Evolutionary conservation across 306 rosid species (phyloP).

Genomic region (Pueraria montana): DNA sequence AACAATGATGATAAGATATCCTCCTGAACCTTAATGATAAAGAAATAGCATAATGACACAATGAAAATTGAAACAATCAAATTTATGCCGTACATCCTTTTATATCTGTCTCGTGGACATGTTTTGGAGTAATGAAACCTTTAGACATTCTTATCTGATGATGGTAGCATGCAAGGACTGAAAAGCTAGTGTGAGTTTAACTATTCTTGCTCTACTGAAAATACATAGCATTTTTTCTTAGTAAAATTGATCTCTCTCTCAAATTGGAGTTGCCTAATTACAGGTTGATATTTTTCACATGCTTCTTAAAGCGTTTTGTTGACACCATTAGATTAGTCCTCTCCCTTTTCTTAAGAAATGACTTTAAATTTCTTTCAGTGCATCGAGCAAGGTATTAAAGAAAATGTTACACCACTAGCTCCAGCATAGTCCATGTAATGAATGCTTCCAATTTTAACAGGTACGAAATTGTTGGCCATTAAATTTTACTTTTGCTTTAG

Average conservation of each 20-base stretch:
- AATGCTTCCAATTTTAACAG: constrained; percentile 37
- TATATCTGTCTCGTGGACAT: background rate
- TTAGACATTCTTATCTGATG: constrained; percentile 1
- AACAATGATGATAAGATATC: background rate
- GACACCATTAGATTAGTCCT: background rate
- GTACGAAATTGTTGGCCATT: constrained; percentile 33
- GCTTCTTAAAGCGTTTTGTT: constrained; percentile 31
- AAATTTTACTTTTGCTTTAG: background rate
- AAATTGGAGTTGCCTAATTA: constrained; percentile 20
- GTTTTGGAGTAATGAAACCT: background rate
- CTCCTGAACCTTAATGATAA: background rate
- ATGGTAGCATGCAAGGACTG: constrained; percentile 26
- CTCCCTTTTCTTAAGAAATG: background rate
- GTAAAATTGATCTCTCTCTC: background rate
- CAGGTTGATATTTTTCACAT: background rate
- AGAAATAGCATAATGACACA: constrained; percentile 1
- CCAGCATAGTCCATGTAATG: constrained; percentile 38
- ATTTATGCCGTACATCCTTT: constrained; percentile 2
- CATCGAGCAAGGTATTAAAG: constrained; percentile 59
- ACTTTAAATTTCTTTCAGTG: constrained; percentile 51
- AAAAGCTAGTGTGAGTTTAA: constrained; percentile 2
- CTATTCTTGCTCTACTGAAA: constrained; percentile 23
- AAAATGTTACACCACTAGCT: constrained; percentile 45
- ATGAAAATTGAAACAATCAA: constrained; percentile 4
- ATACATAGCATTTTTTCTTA: background rate